Base-by-base conservation (phyloP, 768 basidiomycete genomes). In the Pleurotus citrinopileatus region DNA sequence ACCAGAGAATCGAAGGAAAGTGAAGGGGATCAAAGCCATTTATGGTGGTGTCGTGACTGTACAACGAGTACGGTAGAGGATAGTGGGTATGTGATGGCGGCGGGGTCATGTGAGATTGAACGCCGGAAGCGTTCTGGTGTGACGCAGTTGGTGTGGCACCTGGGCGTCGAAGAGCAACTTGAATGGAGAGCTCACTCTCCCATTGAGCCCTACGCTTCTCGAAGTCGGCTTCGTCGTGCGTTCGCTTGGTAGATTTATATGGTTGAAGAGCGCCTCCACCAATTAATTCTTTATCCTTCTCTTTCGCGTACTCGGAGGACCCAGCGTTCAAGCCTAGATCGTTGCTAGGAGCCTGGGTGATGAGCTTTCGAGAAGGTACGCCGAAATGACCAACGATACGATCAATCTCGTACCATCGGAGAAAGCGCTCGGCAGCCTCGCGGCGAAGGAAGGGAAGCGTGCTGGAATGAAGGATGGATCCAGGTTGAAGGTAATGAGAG, bases 391-490 rank as follows among this genome's bases (percentile, higher is more conserved):
- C 73, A 4, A 81, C 78, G 9, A 78, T 79, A 17, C 77, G 73
- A 57, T 87, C 83, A 23, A 89, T 79, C 63, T 88, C 87, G 27
- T 85, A 73, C 87, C 87, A 89, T 26, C 80, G 78, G 53, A 88
- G 65, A 66, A 88, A 89, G 17, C 87, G 78, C 54, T 87, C 84
- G 0, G 82, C 75, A 0, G 86, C 86, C 65, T 89, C 87, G 15
- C 67, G 70, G 28, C 88, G 79, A 26, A 89, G 71, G 1, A 73
- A 62, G 1, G 75, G 71, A 9, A 88, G 72, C 0, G 76, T 84
- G 55, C 83, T 84, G 0, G 86, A n/a, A 4, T 34, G 48, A 34
- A 51, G 34, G 34, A 51, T 51, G 13, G 48, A 22, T 6, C 34
- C 34, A 37, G 48, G 48, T 20, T 51, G 48, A 22, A 51, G 48